Evolutionary conservation across 495 filamentous ascomycete species (phyloP).

Genomic region (Aspergillus hancockii): DNA sequence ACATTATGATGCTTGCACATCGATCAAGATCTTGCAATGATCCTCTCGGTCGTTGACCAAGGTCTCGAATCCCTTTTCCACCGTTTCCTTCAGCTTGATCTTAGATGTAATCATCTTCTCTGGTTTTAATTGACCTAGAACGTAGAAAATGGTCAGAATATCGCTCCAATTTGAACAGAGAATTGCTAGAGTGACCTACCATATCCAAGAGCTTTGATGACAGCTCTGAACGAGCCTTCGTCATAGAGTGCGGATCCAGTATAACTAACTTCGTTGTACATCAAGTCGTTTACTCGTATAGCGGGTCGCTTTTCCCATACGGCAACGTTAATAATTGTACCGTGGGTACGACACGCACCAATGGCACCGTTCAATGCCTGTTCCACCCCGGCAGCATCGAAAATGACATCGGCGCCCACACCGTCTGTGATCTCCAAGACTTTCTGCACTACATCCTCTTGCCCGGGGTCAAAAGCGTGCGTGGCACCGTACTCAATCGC

Average conservation of each 20-base stretch:
- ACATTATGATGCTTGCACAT: constrained; percentile 20
- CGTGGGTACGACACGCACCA: constrained; percentile 47
- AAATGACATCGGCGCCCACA: constrained; percentile 55
- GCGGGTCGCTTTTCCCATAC: constrained; percentile 58
- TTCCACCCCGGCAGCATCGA: constrained; percentile 60
- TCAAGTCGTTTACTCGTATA: constrained; percentile 49
- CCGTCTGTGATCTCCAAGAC: constrained; percentile 48
- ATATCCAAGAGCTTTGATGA: constrained; percentile 52
- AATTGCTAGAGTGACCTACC: constrained; percentile 29
- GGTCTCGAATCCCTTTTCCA: constrained; percentile 57
- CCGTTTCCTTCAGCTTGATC: constrained; percentile 54
- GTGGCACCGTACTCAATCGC: constrained; percentile 55
- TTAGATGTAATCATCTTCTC: constrained; percentile 59
- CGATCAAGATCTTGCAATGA: constrained; percentile 44
- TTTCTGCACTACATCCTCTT: constrained; percentile 49
- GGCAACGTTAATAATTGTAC: constrained; percentile 63
- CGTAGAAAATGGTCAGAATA: neutral
- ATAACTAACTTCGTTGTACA: constrained; percentile 49
- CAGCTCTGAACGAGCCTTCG: constrained; percentile 54
- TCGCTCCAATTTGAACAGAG: neutral
- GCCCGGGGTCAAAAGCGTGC: constrained; percentile 54
- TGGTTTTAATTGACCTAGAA: constrained; percentile 51
- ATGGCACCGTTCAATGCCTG: constrained; percentile 51
- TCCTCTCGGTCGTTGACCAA: constrained; percentile 57
- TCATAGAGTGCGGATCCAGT: constrained; percentile 55